Conservation (phyloP, 2,329 filamentous ascomycete genomes). For the Xylariaceae sp. region DNA sequence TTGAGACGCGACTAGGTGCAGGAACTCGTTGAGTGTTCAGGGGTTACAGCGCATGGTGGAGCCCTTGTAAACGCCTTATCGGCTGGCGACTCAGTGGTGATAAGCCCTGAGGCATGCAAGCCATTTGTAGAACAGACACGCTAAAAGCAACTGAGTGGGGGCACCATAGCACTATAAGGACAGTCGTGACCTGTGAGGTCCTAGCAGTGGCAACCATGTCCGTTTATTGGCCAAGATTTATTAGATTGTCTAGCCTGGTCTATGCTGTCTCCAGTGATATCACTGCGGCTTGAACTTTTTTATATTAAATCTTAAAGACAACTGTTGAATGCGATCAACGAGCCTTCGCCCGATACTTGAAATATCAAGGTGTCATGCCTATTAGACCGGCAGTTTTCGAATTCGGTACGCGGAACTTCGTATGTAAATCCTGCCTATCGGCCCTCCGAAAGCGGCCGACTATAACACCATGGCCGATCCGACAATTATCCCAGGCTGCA, state of each 20-base stretch:
- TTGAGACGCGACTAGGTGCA: conserved; percentile 16
- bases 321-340: not conserved
- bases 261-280: conserved; percentile 15
- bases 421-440: conserved; percentile 42
- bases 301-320: too few relatives aligned
- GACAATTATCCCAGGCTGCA: conserved; percentile 35
- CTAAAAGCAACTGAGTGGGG: too few relatives aligned
- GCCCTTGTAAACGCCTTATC: not conserved
- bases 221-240: too few relatives aligned
- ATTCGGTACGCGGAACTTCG: conserved; percentile 35
- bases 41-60: not conserved
- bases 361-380: conserved; percentile 36
- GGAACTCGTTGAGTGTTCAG: not conserved
- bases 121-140: too few relatives aligned
- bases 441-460: conserved; percentile 34
- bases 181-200: too few relatives aligned
- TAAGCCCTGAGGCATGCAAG: too few relatives aligned
- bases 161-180: too few relatives aligned
- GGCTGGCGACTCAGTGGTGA: not conserved
- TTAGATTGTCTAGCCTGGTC: not conserved
- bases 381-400: conserved; percentile 36
- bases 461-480: conserved; percentile 35
- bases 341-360: conserved; percentile 2
- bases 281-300: conserved; percentile 18
- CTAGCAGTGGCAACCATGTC: too few relatives aligned